phyloP scores from a whole-genome alignment of 2,329 filamentous ascomycete species.

The Hypomyces rosellus region DNA sequence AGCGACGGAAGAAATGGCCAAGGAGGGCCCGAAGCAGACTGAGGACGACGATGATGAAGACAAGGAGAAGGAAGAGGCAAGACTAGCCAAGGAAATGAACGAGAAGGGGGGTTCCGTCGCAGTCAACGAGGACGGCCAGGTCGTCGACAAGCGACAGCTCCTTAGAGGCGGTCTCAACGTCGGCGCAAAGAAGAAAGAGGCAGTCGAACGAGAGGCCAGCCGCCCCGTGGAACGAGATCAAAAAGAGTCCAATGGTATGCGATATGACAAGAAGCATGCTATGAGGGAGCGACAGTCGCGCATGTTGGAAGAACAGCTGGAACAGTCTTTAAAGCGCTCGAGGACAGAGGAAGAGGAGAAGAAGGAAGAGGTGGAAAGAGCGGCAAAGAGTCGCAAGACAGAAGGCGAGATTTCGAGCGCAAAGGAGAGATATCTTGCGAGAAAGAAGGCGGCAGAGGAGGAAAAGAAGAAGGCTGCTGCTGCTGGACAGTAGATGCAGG shows the following conservation, averaged over 20 bases:
- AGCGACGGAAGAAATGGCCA: conserved; percentile 53
- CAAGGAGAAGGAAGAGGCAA: conserved; percentile 53
- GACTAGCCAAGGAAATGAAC: conserved; percentile 62
- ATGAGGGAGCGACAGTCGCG: conserved; percentile 69
- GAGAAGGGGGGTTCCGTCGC: conserved; percentile 55
- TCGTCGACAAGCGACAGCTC: conserved; percentile 78
- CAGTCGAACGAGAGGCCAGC: conserved; percentile 18
- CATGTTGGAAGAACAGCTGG: conserved; percentile 74
- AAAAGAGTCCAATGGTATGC: conserved; percentile 35
- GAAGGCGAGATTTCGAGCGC: conserved; percentile 69
- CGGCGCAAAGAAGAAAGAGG: conserved; percentile 53
- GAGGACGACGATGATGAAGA: conserved; percentile 31
- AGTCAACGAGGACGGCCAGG: conserved; percentile 75
- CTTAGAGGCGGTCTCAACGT: conserved; percentile 72
- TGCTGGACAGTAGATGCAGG: conserved; percentile 21
- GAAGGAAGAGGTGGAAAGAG: conserved; percentile 54
- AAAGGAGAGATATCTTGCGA: conserved; percentile 70
- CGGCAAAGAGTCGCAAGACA: conserved; percentile 72
- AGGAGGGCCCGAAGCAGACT: conserved; percentile 27
- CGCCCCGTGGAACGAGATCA: conserved; percentile 23
- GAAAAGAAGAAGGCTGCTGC: conserved; percentile 47
- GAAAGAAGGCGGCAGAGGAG: conserved; percentile 69
- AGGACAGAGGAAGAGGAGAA: conserved; percentile 63
- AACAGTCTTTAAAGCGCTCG: conserved; percentile 63
- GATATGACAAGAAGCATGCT: conserved; percentile 51